Base-by-base conservation (phyloP, 148 eudicot genomes). In the Chenopodium berlandieri region DNA sequence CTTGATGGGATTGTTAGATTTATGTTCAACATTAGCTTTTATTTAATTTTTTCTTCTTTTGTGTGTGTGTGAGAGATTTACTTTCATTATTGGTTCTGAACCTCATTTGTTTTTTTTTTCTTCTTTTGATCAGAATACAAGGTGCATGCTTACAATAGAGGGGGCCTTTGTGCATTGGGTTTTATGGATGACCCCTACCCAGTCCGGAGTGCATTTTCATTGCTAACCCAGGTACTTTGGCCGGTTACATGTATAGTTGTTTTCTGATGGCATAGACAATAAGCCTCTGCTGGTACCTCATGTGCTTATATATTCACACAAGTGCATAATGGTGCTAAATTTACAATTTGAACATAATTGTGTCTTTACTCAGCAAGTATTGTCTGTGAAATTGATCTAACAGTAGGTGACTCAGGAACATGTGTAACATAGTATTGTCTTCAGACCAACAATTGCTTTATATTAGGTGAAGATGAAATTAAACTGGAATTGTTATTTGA, bases 161-260 rank as follows among this genome's bases (percentile, higher is more conserved):
- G 90, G 81, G 98, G 99, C 56, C 87, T 96, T 65, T 92, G 95
- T 80, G 95, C 87, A 14, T 66, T 96, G 88, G 99, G 95, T 34
- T 96, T 94, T 80, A 96, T 96, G 98, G 98, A 96, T 85, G 98
- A 96, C 78, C 95, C 94, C 85, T 96, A 96, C 79, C 99, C 99
- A 17, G 97, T 94, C 76, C 90, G 97, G 80, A 96, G 99, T 84
- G 67, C 99, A 90, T 85, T 85, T 75, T 85, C 87, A 13, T 54
- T 85, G 27, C 79, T 85, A 32, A 81, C 60, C 82, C 78, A 85
- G 87, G 87, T 85, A 74, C 44, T 34, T 27, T 68, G 7, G 30
- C 17, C 22, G 25, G n/a, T 8, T 60, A n/a, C 17, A 25, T 75
- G 75, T 40, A 40, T 40, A 40, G 8, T 40, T 40, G 6, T 6